Percentiles rank a stretch among this genome's conserved stretches.
Evolutionary conservation across 495 filamentous ascomycete genomes (phyloP).

Genomic region (Echria macrotheca): DNA sequence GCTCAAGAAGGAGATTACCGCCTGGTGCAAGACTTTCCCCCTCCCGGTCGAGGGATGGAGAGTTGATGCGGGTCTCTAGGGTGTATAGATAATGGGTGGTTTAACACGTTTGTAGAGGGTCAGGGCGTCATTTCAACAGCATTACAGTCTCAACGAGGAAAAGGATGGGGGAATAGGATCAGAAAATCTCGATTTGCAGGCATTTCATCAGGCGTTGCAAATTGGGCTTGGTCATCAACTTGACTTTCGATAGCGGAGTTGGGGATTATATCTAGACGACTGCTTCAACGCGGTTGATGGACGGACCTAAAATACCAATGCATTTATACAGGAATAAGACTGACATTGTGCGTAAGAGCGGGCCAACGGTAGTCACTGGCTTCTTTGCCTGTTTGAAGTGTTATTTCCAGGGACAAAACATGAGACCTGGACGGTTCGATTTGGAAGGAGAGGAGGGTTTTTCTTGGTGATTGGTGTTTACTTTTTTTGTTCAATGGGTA

Average conservation of each 20-base stretch:
- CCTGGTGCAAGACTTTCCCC: slow-evolving; percentile 88
- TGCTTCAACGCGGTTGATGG: slow-evolving; percentile 36
- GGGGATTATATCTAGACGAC: slow-evolving; percentile 15
- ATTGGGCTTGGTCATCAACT: slow-evolving; percentile 32
- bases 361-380: too few relatives aligned
- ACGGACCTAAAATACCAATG: too few relatives aligned
- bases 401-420: too few relatives aligned
- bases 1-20: slow-evolving; percentile 81
- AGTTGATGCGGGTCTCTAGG: slow-evolving; percentile 44
- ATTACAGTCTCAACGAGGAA: slow-evolving; percentile 27
- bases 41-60: slow-evolving; percentile 73
- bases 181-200: slow-evolving; percentile 30
- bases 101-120: slow-evolving; percentile 16
- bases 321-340: too few relatives aligned
- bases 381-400: too few relatives aligned
- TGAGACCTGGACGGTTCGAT: too few relatives aligned
- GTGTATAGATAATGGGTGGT: neutral
- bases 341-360: too few relatives aligned
- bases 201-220: slow-evolving; percentile 36
- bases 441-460: too few relatives aligned
- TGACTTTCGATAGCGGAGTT: slow-evolving; percentile 12
- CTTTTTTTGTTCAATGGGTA: too few relatives aligned
- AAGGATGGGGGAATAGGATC: slow-evolving; percentile 15
- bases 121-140: slow-evolving; percentile 18
- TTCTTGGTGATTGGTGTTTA: too few relatives aligned